Evolutionary conservation across 345 rosid species (phyloP).

Genomic region (Populus ilicifolia): DNA sequence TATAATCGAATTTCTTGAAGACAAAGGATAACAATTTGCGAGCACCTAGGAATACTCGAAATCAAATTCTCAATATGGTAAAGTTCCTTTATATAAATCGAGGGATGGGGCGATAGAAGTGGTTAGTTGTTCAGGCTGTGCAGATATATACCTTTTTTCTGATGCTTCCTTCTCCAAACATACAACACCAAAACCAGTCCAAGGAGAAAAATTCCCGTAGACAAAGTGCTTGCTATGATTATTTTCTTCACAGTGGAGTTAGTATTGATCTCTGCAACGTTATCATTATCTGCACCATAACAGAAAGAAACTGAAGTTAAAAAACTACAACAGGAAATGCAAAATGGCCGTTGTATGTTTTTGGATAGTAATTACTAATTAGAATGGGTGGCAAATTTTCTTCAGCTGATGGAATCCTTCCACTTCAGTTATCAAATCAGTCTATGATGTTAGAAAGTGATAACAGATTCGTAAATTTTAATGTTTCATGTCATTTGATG

Average conservation of each 20-base stretch:
- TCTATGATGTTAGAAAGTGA: neutral
- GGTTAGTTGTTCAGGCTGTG: neutral
- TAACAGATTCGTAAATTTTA: neutral
- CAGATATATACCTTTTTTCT: neutral
- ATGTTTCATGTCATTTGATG: neutral
- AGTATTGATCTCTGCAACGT: too few species aligned
- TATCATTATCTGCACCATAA: neutral
- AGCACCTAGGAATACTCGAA: too few species aligned
- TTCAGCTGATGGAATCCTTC: too few species aligned
- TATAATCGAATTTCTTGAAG: neutral
- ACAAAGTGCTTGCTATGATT: neutral
- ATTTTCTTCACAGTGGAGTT: neutral
- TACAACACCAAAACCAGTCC: neutral
- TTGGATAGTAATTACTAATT: neutral
- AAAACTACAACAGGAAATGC: neutral
- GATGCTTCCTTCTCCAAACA: slow-evolving; percentile 4
- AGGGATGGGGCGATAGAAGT: too few species aligned
- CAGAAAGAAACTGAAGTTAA: neutral
- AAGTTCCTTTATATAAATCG: too few species aligned
- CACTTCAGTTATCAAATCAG: neutral
- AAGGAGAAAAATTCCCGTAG: neutral
- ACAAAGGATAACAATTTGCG: too few species aligned
- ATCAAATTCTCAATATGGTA: too few species aligned
- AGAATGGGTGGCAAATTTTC: too few species aligned
- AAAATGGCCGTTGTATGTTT: neutral